phyloP scores from a whole-genome alignment of 2,329 filamentous ascomycete species.

The Colletotrichum siamense region DNA sequence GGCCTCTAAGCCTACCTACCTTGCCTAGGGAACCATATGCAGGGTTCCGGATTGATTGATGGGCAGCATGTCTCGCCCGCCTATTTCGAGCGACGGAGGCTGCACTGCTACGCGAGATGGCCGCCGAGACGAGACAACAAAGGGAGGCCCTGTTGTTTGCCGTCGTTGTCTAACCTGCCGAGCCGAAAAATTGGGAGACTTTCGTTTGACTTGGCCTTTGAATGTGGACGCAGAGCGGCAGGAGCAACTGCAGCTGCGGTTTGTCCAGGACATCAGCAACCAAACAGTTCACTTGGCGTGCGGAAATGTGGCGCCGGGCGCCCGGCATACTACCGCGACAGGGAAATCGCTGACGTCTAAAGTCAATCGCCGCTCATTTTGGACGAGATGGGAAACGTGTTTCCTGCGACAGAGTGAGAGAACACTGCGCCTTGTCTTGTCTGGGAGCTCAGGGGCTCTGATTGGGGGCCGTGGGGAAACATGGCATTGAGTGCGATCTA shows the following conservation, averaged over 20 bases:
- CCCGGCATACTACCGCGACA: not conserved
- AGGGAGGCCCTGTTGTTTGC: not conserved
- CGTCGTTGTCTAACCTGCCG: not conserved
- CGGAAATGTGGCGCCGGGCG: not conserved
- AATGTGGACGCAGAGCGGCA: not conserved
- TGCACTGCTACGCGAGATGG: slow-evolving; percentile 9
- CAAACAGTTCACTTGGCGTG: slow-evolving; percentile 7
- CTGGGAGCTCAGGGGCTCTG: not conserved
- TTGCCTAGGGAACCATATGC: not conserved
- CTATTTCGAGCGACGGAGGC: slow-evolving; percentile 3
- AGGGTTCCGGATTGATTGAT: slow-evolving; percentile 10
- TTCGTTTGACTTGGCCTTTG: not conserved
- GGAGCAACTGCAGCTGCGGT: not conserved
- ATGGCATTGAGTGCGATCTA: not conserved
- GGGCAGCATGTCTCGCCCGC: slow-evolving; percentile 7
- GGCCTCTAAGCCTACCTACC: not conserved
- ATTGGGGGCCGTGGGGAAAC: not conserved
- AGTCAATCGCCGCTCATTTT: not conserved
- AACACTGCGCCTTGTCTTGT: not conserved
- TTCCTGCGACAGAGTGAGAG: not conserved
- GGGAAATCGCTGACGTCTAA: not conserved
- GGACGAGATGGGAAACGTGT: not conserved
- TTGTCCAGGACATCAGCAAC: not conserved
- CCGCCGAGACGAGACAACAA: slow-evolving; percentile 6
- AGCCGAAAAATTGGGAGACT: not conserved